Evolutionary conservation across 2,329 filamentous ascomycete genomes (phyloP), one percentile per base, ranked within the genome.

Genomic region (Trichoderma sp.): DNA sequence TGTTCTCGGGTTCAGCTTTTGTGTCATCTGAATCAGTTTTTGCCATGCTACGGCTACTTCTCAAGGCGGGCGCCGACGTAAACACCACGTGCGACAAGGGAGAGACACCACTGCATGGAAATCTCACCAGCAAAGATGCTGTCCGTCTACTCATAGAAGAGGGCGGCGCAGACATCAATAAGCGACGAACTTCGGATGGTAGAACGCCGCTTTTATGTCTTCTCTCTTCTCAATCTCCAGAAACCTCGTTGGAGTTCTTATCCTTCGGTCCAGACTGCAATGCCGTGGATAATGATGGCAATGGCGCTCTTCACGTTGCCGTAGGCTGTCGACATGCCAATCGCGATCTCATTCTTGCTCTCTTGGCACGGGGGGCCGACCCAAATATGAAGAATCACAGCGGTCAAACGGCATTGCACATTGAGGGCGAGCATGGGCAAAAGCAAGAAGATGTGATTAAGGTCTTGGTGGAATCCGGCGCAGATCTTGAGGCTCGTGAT

Each of bases 111-210:
- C 62, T 79, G 1, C 76, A 78, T n/a, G 15, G 30, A 4, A 60
- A 60, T 60, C 60, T 21, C 2, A 63, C 30, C 5, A 34, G 32
- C 0, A 7, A 39, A n/a, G 75, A 77, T 3, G 69, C 70, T 18
- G n/a, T 79, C 15, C 60, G 56, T 3, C 72, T 78, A 21, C 74
- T 81, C 1, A 58, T 80, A 3, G 72, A 79, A 32, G 43, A 73
- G 2, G 75, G 75, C 1, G 66, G 74, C 14, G 75, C 74, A 2
- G 61, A 78, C 8, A 72, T 80, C 57, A 77, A 81, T 53, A 70
- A 60, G 26, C 26, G 73, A 9, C 67, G 32, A 30, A 61, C 61
- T 5, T 21, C 21, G 5, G 65, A 75, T 51, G 76, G 77, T 7
- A 62, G 56, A 8, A 78, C 76, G 1, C 78, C 78, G 9, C 74